Evolutionary conservation across 2,329 filamentous ascomycete genomes (phyloP).

Genomic region (Trichoderma atrobrunneum): DNA sequence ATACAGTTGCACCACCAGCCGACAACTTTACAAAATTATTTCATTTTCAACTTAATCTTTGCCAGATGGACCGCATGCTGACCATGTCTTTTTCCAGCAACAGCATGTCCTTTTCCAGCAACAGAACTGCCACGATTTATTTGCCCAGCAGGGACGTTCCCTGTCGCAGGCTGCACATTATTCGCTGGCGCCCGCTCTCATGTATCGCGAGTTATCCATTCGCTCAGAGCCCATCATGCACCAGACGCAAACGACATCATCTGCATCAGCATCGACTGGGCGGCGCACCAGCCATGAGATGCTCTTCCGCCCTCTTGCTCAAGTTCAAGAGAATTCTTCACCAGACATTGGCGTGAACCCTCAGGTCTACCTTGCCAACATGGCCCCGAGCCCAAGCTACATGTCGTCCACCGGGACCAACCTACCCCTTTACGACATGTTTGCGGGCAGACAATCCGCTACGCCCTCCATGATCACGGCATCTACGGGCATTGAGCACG

Average conservation of each 20-base stretch:
- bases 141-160: background rate
- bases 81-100: background rate
- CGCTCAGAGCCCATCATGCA: slow-evolving; percentile 35
- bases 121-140: background rate
- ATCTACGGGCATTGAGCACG: slow-evolving; percentile 37
- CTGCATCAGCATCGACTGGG: background rate
- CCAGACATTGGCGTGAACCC: slow-evolving; percentile 40
- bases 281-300: background rate
- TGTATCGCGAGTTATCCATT: slow-evolving; percentile 46
- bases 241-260: background rate
- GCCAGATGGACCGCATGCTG: background rate
- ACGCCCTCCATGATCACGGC: slow-evolving; percentile 46
- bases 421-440: slow-evolving; percentile 26
- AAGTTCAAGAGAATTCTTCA: slow-evolving; percentile 36
- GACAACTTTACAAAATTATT: background rate
- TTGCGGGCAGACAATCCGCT: slow-evolving; percentile 32
- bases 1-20: background rate
- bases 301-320: background rate
- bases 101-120: background rate
- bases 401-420: slow-evolving; percentile 27
- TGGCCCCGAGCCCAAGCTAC: slow-evolving; percentile 32
- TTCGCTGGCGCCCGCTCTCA: slow-evolving; percentile 34
- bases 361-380: slow-evolving; percentile 34
- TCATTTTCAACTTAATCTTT: background rate
- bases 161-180: slow-evolving; percentile 30